Evolutionary conservation across 192 early-diverging fungal species (phyloP).

Genomic region (Coemansia guatemalensis): DNA sequence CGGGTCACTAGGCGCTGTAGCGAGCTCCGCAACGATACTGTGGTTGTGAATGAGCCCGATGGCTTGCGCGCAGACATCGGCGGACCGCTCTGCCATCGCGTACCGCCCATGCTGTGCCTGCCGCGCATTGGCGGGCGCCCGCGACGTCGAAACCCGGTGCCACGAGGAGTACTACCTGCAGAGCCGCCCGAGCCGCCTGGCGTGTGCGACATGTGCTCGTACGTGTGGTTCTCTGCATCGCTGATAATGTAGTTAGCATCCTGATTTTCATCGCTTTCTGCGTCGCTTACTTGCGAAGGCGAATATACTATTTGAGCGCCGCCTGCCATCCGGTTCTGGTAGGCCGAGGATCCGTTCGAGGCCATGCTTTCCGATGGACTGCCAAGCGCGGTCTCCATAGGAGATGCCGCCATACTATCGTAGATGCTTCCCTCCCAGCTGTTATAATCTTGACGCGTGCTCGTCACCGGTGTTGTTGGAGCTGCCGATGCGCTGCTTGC

Average conservation of each 20-base stretch:
- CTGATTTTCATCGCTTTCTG: slow-evolving; percentile 24
- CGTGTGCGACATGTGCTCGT: slow-evolving; percentile 16
- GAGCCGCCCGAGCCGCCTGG: background rate
- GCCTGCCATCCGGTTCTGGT: slow-evolving; percentile 1
- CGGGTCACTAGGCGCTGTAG: slow-evolving; percentile 62
- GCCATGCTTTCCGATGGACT: slow-evolving; percentile 24
- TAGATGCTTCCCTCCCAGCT: slow-evolving; percentile 7
- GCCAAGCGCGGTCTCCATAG: slow-evolving; percentile 11
- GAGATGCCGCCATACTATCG: slow-evolving; percentile 6
- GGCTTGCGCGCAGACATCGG: slow-evolving; percentile 11
- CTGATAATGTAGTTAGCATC: slow-evolving; percentile 6
- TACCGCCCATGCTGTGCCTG: slow-evolving; percentile 17
- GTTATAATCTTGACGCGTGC: background rate
- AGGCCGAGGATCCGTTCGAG: slow-evolving; percentile 12
- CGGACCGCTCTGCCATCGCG: slow-evolving; percentile 1
- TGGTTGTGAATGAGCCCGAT: slow-evolving; percentile 18
- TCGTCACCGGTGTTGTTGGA: slow-evolving; percentile 1
- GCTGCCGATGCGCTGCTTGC: background rate
- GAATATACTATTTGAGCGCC: slow-evolving; percentile 17
- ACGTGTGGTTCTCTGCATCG: slow-evolving; percentile 22
- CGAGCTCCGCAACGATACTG: slow-evolving; percentile 58
- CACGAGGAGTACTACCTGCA: background rate
- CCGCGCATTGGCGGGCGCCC: slow-evolving; percentile 44
- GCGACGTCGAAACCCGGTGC: slow-evolving; percentile 17
- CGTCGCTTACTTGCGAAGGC: slow-evolving; percentile 27